Base-by-base conservation (phyloP, 768 basidiomycete species). In the Albatrellus ellisii region DNA sequence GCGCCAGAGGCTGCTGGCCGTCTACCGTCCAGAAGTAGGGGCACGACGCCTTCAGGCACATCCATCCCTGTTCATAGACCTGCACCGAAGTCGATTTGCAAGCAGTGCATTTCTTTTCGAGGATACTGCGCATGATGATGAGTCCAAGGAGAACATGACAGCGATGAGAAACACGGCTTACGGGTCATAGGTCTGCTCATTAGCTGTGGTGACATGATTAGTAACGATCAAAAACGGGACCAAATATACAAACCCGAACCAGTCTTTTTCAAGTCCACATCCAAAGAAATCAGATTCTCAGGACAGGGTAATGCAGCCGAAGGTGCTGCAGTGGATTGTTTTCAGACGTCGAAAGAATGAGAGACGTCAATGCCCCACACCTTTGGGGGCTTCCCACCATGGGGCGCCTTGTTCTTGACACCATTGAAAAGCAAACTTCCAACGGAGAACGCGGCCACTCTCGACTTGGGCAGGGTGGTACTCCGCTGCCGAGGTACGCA, bases 391-490 rank as follows among this genome's bases (percentile, higher is more conserved):
- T n/a, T n/a, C n/a, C 71, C 72, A 75, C 73, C 73, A 73, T 1
- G 72, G 71, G 28, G 57, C 51, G 4, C 60, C 82, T 62, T 88
- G 86, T 32, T 66, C 70, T 46, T 77, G 71, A 48, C 82, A 84
- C 84, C 85, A 89, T 50, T 80, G 79, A 49, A 89, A 89, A 4
- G 79, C 77, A 51, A 89, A 87, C 55, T 88, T 89, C 55, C 75
- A 84, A 6, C 85, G 66, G 10, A 84, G 68, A n/a, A 83, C 73
- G n/a, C 59, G 62, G 9, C 72, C 70, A 25, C 51, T 56, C 14
- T 62, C 59, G 45, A 72, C 75, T 8, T 48, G 41, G 5, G 71
- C 61, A 1, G 65, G 52, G 51, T 84, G 73, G 44, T 69, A 72
- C 60, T 86, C 83, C 33, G 80, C 83, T 82, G 42, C 6, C 36